phyloP scores from a whole-genome alignment of 805 yeast species.

The Wickerhamomyces hampshirensis region DNA sequence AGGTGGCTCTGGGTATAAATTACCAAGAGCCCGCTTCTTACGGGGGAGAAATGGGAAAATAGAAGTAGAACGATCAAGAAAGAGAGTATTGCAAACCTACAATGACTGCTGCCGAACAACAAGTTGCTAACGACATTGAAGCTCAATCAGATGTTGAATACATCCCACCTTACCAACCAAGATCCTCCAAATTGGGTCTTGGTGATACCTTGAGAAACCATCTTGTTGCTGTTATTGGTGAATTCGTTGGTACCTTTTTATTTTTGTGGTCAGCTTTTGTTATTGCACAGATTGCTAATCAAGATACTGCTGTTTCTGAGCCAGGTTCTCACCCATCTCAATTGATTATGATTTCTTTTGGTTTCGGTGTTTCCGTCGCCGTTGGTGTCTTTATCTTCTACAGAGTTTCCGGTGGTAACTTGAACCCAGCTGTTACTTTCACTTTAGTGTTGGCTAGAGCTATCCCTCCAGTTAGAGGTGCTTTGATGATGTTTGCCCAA shows the following conservation, averaged over 20 bases:
- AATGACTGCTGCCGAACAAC: slow-evolving; percentile 11
- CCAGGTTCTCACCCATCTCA: slow-evolving; percentile 57
- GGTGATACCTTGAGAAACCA: slow-evolving; percentile 51
- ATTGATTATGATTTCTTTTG: slow-evolving; percentile 74
- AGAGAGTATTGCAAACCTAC: background rate
- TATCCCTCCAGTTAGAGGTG: slow-evolving; percentile 66
- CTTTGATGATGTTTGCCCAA: slow-evolving; percentile 61
- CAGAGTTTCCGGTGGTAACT: slow-evolving; percentile 83
- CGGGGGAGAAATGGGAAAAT: no score
- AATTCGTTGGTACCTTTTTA: slow-evolving; percentile 81
- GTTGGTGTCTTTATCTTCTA: slow-evolving; percentile 63
- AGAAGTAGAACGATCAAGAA: no score
- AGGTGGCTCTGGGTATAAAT: no score
- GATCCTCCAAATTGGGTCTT: slow-evolving; percentile 33
- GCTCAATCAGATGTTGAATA: slow-evolving; percentile 34
- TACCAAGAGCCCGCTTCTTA: no score
- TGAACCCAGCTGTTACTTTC: slow-evolving; percentile 85
- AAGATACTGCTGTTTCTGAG: slow-evolving; percentile 33
- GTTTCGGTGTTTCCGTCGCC: slow-evolving; percentile 84
- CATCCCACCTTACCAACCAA: slow-evolving; percentile 33
- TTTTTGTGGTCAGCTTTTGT: slow-evolving; percentile 78
- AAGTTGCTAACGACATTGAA: slow-evolving; percentile 29
- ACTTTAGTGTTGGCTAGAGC: slow-evolving; percentile 70
- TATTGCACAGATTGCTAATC: slow-evolving; percentile 81
- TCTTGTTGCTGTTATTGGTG: slow-evolving; percentile 66